Evolutionary conservation across 1,284 basidiomycete species (phyloP).

Genomic region (Boletus subluridellus): DNA sequence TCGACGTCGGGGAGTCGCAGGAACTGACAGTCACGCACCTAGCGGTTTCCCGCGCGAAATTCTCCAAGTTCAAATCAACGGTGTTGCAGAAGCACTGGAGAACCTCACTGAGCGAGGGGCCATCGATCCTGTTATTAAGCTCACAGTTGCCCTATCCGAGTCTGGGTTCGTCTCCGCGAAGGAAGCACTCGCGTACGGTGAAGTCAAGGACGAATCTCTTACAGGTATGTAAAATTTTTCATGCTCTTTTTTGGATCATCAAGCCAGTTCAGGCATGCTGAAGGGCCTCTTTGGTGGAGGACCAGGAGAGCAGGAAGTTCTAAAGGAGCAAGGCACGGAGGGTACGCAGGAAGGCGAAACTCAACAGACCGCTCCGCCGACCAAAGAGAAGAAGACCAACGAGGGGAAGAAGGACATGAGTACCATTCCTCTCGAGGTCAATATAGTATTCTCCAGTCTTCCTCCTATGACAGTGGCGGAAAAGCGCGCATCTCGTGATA

Average conservation of each 20-base stretch:
- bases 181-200: constrained; percentile 70
- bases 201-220: constrained; percentile 74
- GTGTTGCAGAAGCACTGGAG: constrained; percentile 64
- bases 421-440: constrained; percentile 63
- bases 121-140: constrained; percentile 72
- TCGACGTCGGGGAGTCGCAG: neutral
- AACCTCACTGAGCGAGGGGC: constrained; percentile 75
- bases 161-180: constrained; percentile 80
- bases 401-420: constrained; percentile 38
- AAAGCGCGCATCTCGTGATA: constrained; percentile 66
- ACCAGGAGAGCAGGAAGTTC: constrained; percentile 27
- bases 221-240: constrained; percentile 48
- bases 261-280: constrained; percentile 57
- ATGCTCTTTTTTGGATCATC: constrained; percentile 8
- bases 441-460: constrained; percentile 58
- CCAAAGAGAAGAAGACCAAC: constrained; percentile 41
- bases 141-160: constrained; percentile 76
- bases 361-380: constrained; percentile 16
- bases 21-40: constrained; percentile 5
- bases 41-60: constrained; percentile 69
- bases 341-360: constrained; percentile 27
- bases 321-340: constrained; percentile 20
- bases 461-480: constrained; percentile 70
- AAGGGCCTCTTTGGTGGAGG: constrained; percentile 80
- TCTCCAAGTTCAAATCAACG: constrained; percentile 64